Base-by-base conservation (phyloP, 345 rosid genomes). In the Salix brachista region DNA sequence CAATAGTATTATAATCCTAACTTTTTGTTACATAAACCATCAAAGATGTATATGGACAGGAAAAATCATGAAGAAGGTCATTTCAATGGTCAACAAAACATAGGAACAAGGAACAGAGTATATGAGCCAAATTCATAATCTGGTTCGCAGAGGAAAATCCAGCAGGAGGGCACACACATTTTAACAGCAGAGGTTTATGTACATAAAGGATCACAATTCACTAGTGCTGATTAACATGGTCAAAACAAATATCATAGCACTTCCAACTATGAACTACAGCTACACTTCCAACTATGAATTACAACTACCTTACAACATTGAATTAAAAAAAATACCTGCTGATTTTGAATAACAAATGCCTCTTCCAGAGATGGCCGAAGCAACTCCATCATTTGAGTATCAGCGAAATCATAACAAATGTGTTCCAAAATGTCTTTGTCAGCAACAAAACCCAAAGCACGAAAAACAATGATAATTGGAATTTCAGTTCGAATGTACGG, bases 361-460 rank as follows among this genome's bases (percentile, higher is more conserved):
- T 96, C 99, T 87, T 96, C 99, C 21, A 93, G 84, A 72, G 99
- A 96, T 72, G 98, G 98, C 54, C 96, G 91, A 81, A 96, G 98
- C 85, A 96, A 81, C 82, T 96, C 98, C 98, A 96, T 96, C 99
- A 96, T 93, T 79, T 90, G 92, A 70, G 97, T 93, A 80, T 92
- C 96, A 28, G 91, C 76, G 71, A 96, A 96, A 71, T 92, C 97
- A 70, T 96, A 93, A 76, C 98, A 96, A 65, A 96, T 93, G 79
- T 92, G 99, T 83, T 96, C 98, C 72, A 96, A 80, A 79, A 93
- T 93, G 75, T 96, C 98, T 81, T 92, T 96, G 77, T 96, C 98
- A 42, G 99, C 96, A 81, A 96, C 99, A 86, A 91, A 93, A 58
- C 99, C 99, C 83, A 96, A 71, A 37, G 99, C 99, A 64, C 99